A percentile compares a stretch with the other conserved stretches of the same genome.
Conservation (phyloP, 225 moss, liverwort and hornwort genomes). For the Anthoceros angustus region DNA sequence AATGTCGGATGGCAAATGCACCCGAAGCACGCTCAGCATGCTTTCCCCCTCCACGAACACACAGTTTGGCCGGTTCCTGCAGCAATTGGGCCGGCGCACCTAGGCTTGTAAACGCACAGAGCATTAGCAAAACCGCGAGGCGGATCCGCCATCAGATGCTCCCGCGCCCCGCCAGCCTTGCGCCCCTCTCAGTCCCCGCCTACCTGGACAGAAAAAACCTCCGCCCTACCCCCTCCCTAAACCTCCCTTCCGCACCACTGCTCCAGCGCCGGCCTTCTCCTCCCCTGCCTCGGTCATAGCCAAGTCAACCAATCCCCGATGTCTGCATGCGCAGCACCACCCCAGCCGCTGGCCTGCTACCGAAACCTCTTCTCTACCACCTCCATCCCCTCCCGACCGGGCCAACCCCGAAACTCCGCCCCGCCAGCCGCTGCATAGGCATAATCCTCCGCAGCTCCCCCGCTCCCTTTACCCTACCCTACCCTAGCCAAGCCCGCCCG, state of each 20-base stretch:
- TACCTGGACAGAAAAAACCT: background rate
- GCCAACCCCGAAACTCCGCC: too few relatives aligned
- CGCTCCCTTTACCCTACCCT: too few relatives aligned
- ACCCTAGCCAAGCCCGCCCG: too few relatives aligned
- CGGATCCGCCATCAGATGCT: constrained; percentile 57
- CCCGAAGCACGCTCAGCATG: constrained; percentile 99
- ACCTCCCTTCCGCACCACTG: background rate
- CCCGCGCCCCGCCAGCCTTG: constrained; percentile 37
- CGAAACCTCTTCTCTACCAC: too few relatives aligned
- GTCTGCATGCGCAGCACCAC: background rate
- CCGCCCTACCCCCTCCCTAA: background rate
- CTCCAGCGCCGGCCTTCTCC: background rate
- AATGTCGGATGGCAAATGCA: constrained; percentile 99
- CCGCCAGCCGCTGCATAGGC: too few relatives aligned
- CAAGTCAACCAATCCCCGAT: background rate
- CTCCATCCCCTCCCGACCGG: too few relatives aligned
- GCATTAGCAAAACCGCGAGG: constrained; percentile 25
- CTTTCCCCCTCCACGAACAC: constrained; percentile 41
- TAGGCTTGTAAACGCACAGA: constrained; percentile 30
- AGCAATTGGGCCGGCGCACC: constrained; percentile 23
- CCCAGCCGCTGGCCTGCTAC: too few relatives aligned
- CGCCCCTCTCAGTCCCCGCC: background rate
- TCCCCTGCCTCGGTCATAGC: background rate
- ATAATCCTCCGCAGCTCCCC: too few relatives aligned
- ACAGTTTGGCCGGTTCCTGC: constrained; percentile 11